phyloP scores from a whole-genome alignment of 2,329 filamentous ascomycete species.

The Nemania sp. region DNA sequence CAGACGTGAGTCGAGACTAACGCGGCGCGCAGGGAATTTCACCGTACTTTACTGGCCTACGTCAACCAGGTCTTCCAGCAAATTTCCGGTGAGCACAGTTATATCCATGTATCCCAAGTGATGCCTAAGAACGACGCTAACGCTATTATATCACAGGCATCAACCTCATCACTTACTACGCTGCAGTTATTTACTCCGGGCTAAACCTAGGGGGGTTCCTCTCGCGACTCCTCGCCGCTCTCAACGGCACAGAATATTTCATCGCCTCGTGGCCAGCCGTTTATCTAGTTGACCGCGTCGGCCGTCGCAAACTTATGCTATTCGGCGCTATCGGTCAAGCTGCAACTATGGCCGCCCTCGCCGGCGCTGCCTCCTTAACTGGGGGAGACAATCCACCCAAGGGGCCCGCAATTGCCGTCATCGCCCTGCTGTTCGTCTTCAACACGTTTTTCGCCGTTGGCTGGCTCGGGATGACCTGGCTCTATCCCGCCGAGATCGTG shows the following conservation, averaged over 20 bases:
- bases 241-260: slow-evolving; percentile 63
- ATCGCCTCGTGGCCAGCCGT: slow-evolving; percentile 69
- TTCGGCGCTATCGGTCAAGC: slow-evolving; percentile 74
- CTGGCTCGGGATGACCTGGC: slow-evolving; percentile 68
- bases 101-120: neutral
- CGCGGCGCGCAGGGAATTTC: slow-evolving; percentile 56
- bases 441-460: slow-evolving; percentile 66
- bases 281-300: slow-evolving; percentile 74
- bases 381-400: slow-evolving; percentile 41
- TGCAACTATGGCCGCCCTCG: slow-evolving; percentile 73
- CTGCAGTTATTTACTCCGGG: slow-evolving; percentile 61
- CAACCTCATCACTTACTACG: slow-evolving; percentile 60
- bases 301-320: slow-evolving; percentile 78
- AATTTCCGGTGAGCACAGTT: slow-evolving; percentile 47
- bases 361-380: slow-evolving; percentile 55
- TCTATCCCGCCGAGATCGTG: slow-evolving; percentile 69
- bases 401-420: slow-evolving; percentile 48
- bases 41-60: slow-evolving; percentile 66
- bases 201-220: slow-evolving; percentile 66
- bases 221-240: slow-evolving; percentile 68
- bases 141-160: slow-evolving; percentile 44
- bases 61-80: slow-evolving; percentile 71
- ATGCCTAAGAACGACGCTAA: slow-evolving; percentile 13
- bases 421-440: slow-evolving; percentile 63
- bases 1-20: slow-evolving; percentile 30